Percentiles rank a stretch among this genome's conserved stretches.
These are phyloP conservation scores for Hypoxylon rickii DNA, from an alignment of 495 filamentous ascomycete species.

Conservation along the genomic window DNA sequence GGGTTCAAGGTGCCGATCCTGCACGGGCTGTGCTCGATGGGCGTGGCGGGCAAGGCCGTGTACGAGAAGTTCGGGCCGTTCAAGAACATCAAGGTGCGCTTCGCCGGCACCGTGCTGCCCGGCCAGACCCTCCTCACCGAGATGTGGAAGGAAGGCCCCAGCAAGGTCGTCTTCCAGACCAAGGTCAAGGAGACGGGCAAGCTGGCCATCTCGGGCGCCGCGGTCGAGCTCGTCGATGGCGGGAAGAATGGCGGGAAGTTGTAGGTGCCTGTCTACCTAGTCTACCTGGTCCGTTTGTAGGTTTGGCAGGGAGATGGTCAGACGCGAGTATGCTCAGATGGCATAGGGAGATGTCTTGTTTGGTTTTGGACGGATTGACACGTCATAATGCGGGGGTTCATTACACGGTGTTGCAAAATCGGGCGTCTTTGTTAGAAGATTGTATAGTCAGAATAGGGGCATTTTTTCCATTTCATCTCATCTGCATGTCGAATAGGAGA, in stretches of 20 bases:
- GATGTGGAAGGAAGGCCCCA: slow-evolving; percentile 93
- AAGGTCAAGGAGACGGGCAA: slow-evolving; percentile 97
- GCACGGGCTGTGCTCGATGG: slow-evolving; percentile 95
- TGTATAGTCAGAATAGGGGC: too few species aligned
- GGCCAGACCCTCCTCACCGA: slow-evolving; percentile 94
- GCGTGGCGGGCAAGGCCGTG: slow-evolving; percentile 87
- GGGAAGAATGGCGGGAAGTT: slow-evolving; percentile 22
- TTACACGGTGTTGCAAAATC: too few species aligned
- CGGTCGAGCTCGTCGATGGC: slow-evolving; percentile 71
- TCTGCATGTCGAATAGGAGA: too few species aligned
- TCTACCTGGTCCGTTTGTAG: too few species aligned
- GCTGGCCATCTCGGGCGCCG: slow-evolving; percentile 83
- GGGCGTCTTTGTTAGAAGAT: too few species aligned
- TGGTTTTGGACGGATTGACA: too few species aligned
- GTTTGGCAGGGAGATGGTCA: too few species aligned
- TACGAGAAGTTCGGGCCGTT: slow-evolving; percentile 81
- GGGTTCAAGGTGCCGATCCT: slow-evolving; percentile 95
- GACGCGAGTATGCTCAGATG: too few species aligned
- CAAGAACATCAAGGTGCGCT: slow-evolving; percentile 95
- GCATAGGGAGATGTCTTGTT: too few species aligned
- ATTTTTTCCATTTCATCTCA: too few species aligned
- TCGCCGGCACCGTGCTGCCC: slow-evolving; percentile 89
- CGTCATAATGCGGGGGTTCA: too few species aligned
- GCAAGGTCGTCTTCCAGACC: slow-evolving; percentile 86
- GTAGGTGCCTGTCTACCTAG: slow-evolving; percentile 4